Base-by-base conservation (phyloP, 371 early-diverging fungal genomes). In the Mortierella sp. region DNA sequence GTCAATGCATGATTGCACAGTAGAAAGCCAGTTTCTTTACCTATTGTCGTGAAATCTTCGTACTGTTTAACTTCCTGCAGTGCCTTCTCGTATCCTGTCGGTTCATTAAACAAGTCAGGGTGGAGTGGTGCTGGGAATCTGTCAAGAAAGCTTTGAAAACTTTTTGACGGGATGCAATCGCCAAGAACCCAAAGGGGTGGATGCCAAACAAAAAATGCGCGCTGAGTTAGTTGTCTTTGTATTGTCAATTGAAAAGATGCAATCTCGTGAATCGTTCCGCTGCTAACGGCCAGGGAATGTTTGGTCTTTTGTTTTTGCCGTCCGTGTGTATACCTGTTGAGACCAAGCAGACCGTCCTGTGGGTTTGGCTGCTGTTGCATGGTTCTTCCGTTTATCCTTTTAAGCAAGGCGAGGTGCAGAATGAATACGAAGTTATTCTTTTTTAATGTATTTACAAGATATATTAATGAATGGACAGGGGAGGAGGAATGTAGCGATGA, bases 41-140 rank as follows among this genome's bases (percentile, higher is more conserved):
- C 92, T 60, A 93, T 92, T 17, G 94, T 94, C 27, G 88, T 89
- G 62, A 93, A 95, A 69, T 95, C 95, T 61, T 94, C 91, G 71
- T 94, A 94, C 51, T 93, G 83, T 50, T 87, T 86, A 21, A 90
- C 87, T 56, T 81, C 79, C 62, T 87, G 82, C 37, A 87, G 64
- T 41, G 85, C 89, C 69, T 84, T 85, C 55, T 88, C 87, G 39
- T 82, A 75, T 50, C 76, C 76, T 51, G 76, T 75, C 11, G 76
- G 76, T 48, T 75, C 76, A 43, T 75, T 75, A 46, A 75, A 75
- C 30, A 75, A 50, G 28, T 75, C 67, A 23, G 69, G 69, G 30
- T 69, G 32, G 8, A 75, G 57, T 15, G 76, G 76, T 15, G 76
- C 76, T 24, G 76, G 76, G 27, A 75, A 75, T 34, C 76, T 53